Conservation (phyloP, 768 basidiomycete genomes). For the Coprinopsis cinerea region DNA sequence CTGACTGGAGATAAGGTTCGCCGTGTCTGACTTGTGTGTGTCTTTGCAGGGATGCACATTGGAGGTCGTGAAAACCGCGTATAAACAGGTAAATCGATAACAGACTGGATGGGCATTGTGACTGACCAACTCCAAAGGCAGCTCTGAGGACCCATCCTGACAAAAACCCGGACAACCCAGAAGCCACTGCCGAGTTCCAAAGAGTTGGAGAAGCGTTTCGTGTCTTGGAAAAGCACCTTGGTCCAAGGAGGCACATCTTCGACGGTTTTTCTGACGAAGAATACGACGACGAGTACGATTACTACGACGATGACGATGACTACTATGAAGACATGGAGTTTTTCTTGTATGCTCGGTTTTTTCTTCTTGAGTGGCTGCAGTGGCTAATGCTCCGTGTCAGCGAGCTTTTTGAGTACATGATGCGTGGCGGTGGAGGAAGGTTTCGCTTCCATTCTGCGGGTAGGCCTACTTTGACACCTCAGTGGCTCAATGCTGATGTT, state of each 20-base stretch:
- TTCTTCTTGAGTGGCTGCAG: neutral
- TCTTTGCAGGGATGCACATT: slow-evolving; percentile 50
- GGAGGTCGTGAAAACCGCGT: slow-evolving; percentile 60
- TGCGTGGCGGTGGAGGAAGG: too few species aligned
- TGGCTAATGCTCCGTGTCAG: neutral
- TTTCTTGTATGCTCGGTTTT: slow-evolving; percentile 36
- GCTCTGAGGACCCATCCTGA: slow-evolving; percentile 71
- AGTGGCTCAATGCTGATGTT: too few species aligned
- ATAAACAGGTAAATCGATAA: slow-evolving; percentile 51
- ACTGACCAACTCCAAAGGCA: slow-evolving; percentile 31
- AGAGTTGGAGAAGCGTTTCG: slow-evolving; percentile 64
- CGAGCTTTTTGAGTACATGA: neutral
- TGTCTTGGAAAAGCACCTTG: slow-evolving; percentile 49
- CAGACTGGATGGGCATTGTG: slow-evolving; percentile 3
- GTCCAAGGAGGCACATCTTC: slow-evolving; percentile 23
- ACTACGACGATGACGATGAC: slow-evolving; percentile 26
- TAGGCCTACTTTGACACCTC: too few species aligned
- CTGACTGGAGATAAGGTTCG: too few species aligned
- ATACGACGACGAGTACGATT: slow-evolving; percentile 30
- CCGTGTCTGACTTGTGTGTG: too few species aligned
- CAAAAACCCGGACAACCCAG: slow-evolving; percentile 62
- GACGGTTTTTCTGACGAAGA: slow-evolving; percentile 27
- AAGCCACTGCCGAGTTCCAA: slow-evolving; percentile 68
- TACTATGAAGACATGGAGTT: slow-evolving; percentile 28
- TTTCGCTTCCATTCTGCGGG: too few species aligned